Evolutionary conservation across 208 protist genomes (phyloP).

Genomic region (Strigomonas galati): DNA sequence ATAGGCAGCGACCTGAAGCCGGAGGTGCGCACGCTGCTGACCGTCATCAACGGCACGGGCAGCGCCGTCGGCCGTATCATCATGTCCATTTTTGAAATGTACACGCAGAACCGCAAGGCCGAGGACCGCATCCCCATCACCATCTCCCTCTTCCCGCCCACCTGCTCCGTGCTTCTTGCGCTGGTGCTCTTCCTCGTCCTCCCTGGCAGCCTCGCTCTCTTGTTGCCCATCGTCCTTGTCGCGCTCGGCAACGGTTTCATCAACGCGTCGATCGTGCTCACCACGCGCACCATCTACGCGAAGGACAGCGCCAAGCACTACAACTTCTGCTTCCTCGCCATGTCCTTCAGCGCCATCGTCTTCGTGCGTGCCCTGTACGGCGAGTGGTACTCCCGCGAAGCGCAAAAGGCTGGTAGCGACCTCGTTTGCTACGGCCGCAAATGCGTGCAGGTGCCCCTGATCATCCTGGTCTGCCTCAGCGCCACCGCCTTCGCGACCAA

Average conservation of each 20-base stretch:
- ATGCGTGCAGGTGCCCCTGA: slow-evolving; percentile 21
- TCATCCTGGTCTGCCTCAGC: slow-evolving; percentile 11
- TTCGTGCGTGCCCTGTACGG: slow-evolving; percentile 45
- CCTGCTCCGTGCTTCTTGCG: slow-evolving; percentile 23
- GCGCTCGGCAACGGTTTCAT: slow-evolving; percentile 35
- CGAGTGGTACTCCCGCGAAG: slow-evolving; percentile 27
- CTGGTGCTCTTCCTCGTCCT: slow-evolving; percentile 25
- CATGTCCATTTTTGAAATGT: slow-evolving; percentile 35
- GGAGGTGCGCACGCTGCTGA: slow-evolving; percentile 24
- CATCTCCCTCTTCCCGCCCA: slow-evolving; percentile 25
- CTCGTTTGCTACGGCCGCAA: slow-evolving; percentile 12
- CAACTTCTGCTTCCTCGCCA: slow-evolving; percentile 28
- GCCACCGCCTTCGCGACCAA: slow-evolving; percentile 16
- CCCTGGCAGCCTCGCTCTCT: slow-evolving; percentile 14
- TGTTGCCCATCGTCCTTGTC: slow-evolving; percentile 22
- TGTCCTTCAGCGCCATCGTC: slow-evolving; percentile 21
- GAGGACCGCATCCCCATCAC: slow-evolving; percentile 46
- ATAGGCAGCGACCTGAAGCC: slow-evolving; percentile 2
- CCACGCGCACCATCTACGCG: slow-evolving; percentile 37
- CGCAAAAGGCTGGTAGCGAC: background rate
- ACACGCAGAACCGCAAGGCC: slow-evolving; percentile 23
- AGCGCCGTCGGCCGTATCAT: slow-evolving; percentile 28
- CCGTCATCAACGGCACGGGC: slow-evolving; percentile 29
- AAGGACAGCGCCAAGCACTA: slow-evolving; percentile 49
- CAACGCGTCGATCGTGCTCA: slow-evolving; percentile 25